Evolutionary conservation across 1,284 basidiomycete species (phyloP).

Genomic region (Moesziomyces globuligerus): DNA sequence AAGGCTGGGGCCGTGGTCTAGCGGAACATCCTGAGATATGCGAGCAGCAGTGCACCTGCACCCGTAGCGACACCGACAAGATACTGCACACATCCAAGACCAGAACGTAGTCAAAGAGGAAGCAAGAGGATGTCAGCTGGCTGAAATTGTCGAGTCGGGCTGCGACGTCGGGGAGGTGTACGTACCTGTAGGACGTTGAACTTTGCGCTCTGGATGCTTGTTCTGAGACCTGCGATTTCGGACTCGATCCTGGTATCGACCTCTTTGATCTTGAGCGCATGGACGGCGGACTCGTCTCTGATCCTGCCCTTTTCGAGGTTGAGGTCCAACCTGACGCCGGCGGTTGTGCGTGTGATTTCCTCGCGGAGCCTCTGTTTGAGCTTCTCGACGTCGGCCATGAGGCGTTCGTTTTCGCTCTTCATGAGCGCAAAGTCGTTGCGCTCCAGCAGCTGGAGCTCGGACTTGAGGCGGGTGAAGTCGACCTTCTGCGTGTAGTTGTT

Average conservation of each 20-base stretch:
- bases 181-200: constrained; percentile 69
- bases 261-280: constrained; percentile 97
- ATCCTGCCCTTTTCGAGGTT: constrained; percentile 96
- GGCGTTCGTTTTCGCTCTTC: constrained; percentile 92
- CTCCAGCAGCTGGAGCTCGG: constrained; percentile 93
- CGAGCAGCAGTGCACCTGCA: constrained; percentile 85
- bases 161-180: not conserved
- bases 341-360: constrained; percentile 83
- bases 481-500: constrained; percentile 71
- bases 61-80: constrained; percentile 75
- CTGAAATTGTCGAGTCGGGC: too few relatives aligned
- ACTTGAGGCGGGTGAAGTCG: constrained; percentile 96
- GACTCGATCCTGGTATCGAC: constrained; percentile 97
- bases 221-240: constrained; percentile 89
- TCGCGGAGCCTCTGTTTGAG: constrained; percentile 93
- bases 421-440: constrained; percentile 96
- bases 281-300: constrained; percentile 88
- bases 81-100: too few relatives aligned
- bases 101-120: not conserved
- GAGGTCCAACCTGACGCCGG: constrained; percentile 91
- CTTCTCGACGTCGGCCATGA: constrained; percentile 91
- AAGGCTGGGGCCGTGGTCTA: constrained; percentile 28
- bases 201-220: constrained; percentile 91
- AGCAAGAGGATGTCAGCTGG: not conserved
- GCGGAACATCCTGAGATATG: constrained; percentile 75